phyloP scores from a whole-genome alignment of 371 early-diverging fungal genomes.

The Apophysomyces trapeziformis region DNA sequence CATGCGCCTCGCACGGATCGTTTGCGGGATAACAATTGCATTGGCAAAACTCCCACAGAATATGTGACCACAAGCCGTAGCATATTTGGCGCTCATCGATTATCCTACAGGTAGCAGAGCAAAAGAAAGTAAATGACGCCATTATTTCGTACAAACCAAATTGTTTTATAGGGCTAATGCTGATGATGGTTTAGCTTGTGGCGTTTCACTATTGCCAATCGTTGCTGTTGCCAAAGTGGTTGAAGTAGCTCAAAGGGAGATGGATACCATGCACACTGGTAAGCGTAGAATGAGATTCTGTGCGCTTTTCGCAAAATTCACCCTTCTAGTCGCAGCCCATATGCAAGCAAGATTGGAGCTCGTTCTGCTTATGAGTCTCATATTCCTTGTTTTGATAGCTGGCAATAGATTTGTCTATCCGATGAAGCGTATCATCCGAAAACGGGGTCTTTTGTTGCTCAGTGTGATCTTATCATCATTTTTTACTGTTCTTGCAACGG shows the following conservation, averaged over 20 bases:
- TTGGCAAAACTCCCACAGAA: background rate
- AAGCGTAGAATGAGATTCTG: conserved; percentile 10
- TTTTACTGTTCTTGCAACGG: conserved; percentile 34
- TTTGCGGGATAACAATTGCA: background rate
- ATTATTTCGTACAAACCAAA: background rate
- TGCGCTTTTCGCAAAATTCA: background rate
- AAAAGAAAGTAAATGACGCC: background rate
- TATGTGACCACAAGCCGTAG: background rate
- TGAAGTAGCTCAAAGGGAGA: conserved; percentile 22
- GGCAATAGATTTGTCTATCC: conserved; percentile 37
- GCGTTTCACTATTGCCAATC: conserved; percentile 45
- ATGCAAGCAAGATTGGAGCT: conserved; percentile 40
- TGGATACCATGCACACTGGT: conserved; percentile 25
- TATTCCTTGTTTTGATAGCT: conserved; percentile 32
- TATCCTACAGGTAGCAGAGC: conserved; percentile 23
- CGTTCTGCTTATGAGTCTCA: conserved; percentile 35
- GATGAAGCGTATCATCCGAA: conserved; percentile 38
- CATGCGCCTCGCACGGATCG: conserved; percentile 9
- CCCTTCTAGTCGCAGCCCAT: conserved; percentile 18
- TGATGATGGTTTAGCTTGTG: conserved; percentile 52
- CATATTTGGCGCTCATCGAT: conserved; percentile 26
- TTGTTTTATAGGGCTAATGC: conserved; percentile 37
- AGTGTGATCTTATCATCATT: conserved; percentile 38
- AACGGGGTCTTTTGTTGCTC: conserved; percentile 42
- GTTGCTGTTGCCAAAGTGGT: conserved; percentile 42